Percentiles rank a stretch among this genome's conserved stretches.
phyloP scores from a whole-genome alignment of 2,329 filamentous ascomycete genomes.

The Aspergillus fructus region DNA sequence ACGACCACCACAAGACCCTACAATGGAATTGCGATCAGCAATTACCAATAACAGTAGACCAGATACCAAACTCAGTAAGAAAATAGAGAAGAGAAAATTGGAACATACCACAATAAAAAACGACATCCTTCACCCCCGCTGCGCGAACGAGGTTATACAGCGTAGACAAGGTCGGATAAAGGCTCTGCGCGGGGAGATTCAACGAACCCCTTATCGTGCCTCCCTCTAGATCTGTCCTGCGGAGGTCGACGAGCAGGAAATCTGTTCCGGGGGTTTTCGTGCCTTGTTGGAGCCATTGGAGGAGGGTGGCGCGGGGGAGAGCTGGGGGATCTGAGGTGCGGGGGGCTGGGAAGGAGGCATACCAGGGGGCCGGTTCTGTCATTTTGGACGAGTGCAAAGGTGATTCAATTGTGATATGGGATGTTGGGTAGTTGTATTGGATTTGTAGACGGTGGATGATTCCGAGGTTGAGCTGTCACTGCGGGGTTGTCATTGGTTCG shows the following conservation, averaged over 20 bases:
- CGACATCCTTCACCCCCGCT: conserved; percentile 32
- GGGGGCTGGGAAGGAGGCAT: conserved; percentile 42
- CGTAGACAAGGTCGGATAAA: conserved; percentile 38
- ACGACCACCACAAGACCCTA: conserved; percentile 56
- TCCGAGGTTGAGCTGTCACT: conserved; percentile 1
- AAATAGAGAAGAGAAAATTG: not conserved
- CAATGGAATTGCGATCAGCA: not conserved
- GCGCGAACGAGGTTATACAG: conserved; percentile 33
- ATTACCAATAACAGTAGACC: not conserved
- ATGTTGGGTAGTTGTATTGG: not conserved
- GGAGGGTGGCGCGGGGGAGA: conserved; percentile 35
- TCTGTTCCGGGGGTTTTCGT: conserved; percentile 25
- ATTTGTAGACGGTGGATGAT: not conserved
- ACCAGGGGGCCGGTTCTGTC: conserved; percentile 29
- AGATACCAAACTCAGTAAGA: not conserved
- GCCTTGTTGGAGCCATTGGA: conserved; percentile 37
- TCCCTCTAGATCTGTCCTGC: conserved; percentile 51
- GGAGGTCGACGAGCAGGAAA: conserved; percentile 49
- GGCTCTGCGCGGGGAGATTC: conserved; percentile 43
- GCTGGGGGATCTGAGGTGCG: conserved; percentile 25
- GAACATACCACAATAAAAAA: conserved; percentile 45
- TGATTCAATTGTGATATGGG: not conserved
- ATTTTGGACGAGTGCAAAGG: not conserved
- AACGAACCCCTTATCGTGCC: conserved; percentile 61
- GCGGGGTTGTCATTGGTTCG: conserved; percentile 5